Evolutionary conservation across 1,284 basidiomycete genomes (phyloP).

Genomic region (Tilletia indica): DNA sequence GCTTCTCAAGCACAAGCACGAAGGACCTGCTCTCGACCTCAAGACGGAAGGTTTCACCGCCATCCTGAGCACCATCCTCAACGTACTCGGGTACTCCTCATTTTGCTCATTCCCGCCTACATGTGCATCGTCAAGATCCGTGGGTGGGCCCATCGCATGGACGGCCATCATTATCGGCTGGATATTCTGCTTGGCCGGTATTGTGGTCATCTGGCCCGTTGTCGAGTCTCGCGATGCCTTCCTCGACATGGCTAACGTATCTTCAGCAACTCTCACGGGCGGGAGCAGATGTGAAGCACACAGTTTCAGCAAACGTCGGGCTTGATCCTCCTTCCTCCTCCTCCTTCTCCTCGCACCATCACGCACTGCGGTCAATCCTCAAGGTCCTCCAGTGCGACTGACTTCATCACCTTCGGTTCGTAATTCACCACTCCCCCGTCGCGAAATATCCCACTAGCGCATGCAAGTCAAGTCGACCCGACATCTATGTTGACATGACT

Average conservation of each 20-base stretch:
- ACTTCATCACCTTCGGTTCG: too few species aligned
- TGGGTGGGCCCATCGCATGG: constrained; percentile 47
- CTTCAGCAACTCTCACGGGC: constrained; percentile 46
- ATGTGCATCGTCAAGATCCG: constrained; percentile 35
- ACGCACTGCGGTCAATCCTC: too few species aligned
- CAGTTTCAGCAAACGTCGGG: too few species aligned
- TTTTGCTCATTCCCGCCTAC: constrained; percentile 40
- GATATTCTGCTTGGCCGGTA: constrained; percentile 69
- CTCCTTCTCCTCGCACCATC: too few species aligned
- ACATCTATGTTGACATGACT: too few species aligned
- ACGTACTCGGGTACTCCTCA: constrained; percentile 30
- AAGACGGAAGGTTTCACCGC: constrained; percentile 20
- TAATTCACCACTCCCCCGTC: too few species aligned
- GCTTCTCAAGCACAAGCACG: constrained; percentile 17
- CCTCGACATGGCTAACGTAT: constrained; percentile 64
- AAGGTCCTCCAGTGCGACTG: too few species aligned
- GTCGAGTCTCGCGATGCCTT: constrained; percentile 76
- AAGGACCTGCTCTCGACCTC: constrained; percentile 36
- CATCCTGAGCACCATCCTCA: constrained; percentile 24
- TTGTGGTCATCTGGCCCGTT: constrained; percentile 78
- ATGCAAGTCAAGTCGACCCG: too few species aligned
- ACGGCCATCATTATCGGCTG: constrained; percentile 68
- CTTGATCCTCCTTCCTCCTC: too few species aligned
- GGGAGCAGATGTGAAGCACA: background rate
- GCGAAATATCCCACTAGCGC: too few species aligned